Conservation (phyloP, 2,329 filamentous ascomycete genomes). For the Pseudopithomyces chartarum region DNA sequence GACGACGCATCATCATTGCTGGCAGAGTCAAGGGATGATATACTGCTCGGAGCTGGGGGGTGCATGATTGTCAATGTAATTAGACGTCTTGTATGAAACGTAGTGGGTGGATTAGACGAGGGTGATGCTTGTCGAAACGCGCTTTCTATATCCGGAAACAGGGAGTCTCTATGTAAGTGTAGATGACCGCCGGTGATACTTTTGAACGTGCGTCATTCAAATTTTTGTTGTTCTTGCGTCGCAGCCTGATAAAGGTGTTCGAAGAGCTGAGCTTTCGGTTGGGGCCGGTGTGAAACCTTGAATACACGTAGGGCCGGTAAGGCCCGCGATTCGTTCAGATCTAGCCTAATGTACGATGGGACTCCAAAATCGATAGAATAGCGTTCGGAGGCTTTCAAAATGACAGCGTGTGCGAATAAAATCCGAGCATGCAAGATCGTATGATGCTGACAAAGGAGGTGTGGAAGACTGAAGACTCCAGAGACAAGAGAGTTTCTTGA, state of each 20-base stretch:
- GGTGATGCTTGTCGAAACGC: conserved; percentile 13
- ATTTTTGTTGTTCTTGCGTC: background rate
- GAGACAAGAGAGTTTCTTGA: background rate
- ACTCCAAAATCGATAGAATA: background rate
- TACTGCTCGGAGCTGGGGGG: background rate
- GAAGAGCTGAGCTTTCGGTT: background rate
- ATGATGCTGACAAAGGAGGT: background rate
- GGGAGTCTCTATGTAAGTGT: conserved; percentile 4
- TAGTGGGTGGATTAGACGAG: conserved; percentile 6
- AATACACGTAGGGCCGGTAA: conserved; percentile 1
- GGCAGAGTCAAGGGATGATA: conserved; percentile 9
- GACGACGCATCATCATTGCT: background rate
- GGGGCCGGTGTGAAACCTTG: conserved; percentile 2
- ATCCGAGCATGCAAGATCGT: background rate
- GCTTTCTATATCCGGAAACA: conserved; percentile 8
- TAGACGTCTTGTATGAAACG: conserved; percentile 14
- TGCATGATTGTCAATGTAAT: conserved; percentile 15
- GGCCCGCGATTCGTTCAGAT: background rate
- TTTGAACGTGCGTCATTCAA: background rate
- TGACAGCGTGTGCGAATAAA: background rate
- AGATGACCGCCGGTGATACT: background rate
- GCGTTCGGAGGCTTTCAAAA: background rate
- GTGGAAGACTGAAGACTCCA: background rate
- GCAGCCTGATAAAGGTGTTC: background rate
- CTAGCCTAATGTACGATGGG: background rate